These are phyloP conservation scores for Moesziomyces globuligerus DNA, from an alignment of 1,284 basidiomycete genomes.

Conservation along the genomic window DNA sequence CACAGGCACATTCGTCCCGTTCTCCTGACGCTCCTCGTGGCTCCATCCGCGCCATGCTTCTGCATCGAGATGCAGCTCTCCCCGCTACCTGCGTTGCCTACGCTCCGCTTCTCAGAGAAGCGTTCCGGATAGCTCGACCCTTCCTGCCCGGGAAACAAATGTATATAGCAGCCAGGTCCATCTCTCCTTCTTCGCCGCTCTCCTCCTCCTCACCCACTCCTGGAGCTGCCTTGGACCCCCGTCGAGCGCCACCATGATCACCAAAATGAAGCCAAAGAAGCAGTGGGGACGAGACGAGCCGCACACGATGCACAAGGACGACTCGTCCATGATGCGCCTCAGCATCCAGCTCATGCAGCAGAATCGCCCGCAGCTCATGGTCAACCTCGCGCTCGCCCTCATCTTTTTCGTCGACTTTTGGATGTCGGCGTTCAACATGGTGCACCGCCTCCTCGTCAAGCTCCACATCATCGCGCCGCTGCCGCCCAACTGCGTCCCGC, in stretches of 20 bases:
- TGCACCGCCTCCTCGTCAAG: constrained; percentile 31
- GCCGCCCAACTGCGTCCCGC: constrained; percentile 26
- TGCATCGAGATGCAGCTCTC: too few species aligned
- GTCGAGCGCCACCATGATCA: constrained; percentile 2
- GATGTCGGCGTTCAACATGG: constrained; percentile 25
- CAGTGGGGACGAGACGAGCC: constrained; percentile 9
- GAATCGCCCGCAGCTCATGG: constrained; percentile 19
- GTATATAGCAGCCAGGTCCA: constrained; percentile 1
- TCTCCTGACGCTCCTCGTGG: constrained; percentile 4
- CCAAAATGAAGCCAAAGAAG: constrained; percentile 6
- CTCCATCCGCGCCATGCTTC: background rate
- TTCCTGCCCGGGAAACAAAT: background rate
- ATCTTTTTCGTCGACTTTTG: constrained; percentile 33
- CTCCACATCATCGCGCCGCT: constrained; percentile 21
- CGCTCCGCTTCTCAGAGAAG: background rate
- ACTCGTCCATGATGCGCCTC: constrained; percentile 37
- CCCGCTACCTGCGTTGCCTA: too few species aligned
- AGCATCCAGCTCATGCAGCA: constrained; percentile 35
- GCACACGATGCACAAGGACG: constrained; percentile 22
- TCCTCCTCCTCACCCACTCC: background rate
- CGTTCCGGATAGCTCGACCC: too few species aligned
- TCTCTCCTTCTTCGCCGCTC: background rate
- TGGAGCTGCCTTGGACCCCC: too few species aligned
- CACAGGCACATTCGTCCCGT: background rate
- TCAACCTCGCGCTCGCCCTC: constrained; percentile 30